A percentile compares a stretch with the other conserved stretches of the same genome.
phyloP scores from a whole-genome alignment of 2,329 filamentous ascomycete species.

The Xylaria sp. region DNA sequence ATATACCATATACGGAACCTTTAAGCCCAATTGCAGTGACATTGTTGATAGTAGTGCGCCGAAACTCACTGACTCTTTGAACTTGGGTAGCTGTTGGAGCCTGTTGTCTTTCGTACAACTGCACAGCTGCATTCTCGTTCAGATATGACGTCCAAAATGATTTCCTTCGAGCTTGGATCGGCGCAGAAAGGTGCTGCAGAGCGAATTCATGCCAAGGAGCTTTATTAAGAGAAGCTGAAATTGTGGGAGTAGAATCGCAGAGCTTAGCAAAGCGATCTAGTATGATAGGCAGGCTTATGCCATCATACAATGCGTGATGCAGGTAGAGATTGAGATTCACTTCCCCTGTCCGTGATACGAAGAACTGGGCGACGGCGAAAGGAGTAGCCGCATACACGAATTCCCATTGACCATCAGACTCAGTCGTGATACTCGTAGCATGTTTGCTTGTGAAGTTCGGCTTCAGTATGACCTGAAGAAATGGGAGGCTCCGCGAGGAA shows the following conservation, averaged over 20 bases:
- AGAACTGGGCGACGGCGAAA: constrained; percentile 42
- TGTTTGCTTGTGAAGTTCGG: constrained; percentile 49
- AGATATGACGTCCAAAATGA: constrained; percentile 62
- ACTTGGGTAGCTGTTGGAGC: background rate
- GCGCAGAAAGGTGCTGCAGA: constrained; percentile 36
- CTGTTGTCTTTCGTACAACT: background rate
- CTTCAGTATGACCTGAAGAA: constrained; percentile 71
- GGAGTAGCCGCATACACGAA: constrained; percentile 41
- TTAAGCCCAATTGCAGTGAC: constrained; percentile 35
- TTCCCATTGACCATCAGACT: constrained; percentile 39
- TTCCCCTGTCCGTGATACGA: constrained; percentile 30
- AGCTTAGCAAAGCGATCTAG: constrained; percentile 56
- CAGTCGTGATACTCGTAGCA: constrained; percentile 21
- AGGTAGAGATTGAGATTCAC: constrained; percentile 66
- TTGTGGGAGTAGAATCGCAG: constrained; percentile 26
- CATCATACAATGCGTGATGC: constrained; percentile 91
- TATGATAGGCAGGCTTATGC: constrained; percentile 76
- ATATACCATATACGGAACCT: constrained; percentile 62
- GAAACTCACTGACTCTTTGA: constrained; percentile 35
- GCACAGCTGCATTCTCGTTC: constrained; percentile 29
- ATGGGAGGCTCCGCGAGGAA: constrained; percentile 56
- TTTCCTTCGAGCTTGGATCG: constrained; percentile 35
- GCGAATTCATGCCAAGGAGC: constrained; percentile 45
- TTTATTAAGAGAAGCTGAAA: background rate
- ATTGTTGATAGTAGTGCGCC: constrained; percentile 34